phyloP scores from a whole-genome alignment of 371 early-diverging fungal species.

The Dichotomocladium elegans region DNA sequence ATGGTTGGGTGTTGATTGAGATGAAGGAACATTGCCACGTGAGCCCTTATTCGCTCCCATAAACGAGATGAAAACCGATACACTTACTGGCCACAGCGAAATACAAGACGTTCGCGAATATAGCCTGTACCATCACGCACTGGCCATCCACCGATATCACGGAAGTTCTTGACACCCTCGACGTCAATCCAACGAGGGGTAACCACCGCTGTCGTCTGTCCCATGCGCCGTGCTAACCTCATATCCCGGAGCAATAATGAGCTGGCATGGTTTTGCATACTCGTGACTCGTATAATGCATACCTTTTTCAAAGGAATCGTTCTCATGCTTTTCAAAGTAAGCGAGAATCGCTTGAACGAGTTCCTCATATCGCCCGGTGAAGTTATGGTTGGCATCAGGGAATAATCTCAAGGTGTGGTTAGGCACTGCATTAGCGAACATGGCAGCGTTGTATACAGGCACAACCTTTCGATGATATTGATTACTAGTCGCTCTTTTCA shows the following conservation, averaged over 20 bases:
- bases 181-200: conserved; percentile 48
- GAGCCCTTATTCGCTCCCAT: not conserved
- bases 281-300: too few relatives aligned
- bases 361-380: conserved; percentile 40
- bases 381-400: conserved; percentile 58
- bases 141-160: conserved; percentile 58
- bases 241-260: too few relatives aligned
- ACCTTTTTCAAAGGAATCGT: conserved; percentile 28
- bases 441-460: conserved; percentile 52
- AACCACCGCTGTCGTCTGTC: conserved; percentile 18
- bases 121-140: conserved; percentile 41
- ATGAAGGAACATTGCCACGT: not conserved
- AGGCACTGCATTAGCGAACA: conserved; percentile 46
- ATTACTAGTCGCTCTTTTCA: not conserved
- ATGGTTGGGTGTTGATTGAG: not conserved
- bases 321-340: conserved; percentile 41
- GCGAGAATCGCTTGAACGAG: conserved; percentile 31
- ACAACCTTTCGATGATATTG: conserved; percentile 35
- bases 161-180: conserved; percentile 61
- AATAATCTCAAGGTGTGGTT: conserved; percentile 50
- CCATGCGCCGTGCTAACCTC: conserved; percentile 30
- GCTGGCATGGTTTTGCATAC: not conserved
- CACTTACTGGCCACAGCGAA: conserved; percentile 34
- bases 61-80: not conserved
- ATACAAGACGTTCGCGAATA: conserved; percentile 40